Evolutionary conservation across 176 grass and related monocot genomes (phyloP).

Genomic region (Cenchrus americanus): DNA sequence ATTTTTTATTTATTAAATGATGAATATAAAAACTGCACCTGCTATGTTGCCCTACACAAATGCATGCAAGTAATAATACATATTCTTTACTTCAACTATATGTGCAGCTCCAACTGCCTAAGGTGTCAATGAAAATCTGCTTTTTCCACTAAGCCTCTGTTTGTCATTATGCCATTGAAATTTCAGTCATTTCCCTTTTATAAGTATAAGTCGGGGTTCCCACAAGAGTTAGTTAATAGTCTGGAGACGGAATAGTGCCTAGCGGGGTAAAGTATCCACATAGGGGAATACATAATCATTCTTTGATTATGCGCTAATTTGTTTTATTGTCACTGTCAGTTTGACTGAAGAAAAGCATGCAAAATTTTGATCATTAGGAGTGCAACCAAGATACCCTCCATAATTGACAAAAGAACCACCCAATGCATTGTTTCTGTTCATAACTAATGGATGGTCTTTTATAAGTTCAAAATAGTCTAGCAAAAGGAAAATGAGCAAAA

Average conservation of each 20-base stretch:
- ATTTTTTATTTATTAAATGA: no score
- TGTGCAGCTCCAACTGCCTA: neutral
- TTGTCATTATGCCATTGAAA: neutral
- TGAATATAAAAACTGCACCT: no score
- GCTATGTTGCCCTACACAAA: no score
- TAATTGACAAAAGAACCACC: neutral
- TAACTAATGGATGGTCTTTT: neutral
- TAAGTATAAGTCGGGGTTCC: neutral
- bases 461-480: neutral
- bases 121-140: neutral
- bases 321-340: neutral
- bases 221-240: neutral
- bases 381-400: neutral
- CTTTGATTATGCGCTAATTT: neutral
- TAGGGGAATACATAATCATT: neutral
- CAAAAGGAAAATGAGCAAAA: neutral
- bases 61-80: no score
- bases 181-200: neutral
- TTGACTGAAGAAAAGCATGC: neutral
- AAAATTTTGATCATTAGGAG: neutral
- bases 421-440: neutral
- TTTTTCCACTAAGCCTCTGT: neutral
- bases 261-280: neutral
- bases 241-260: neutral
- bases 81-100: no score